Base-by-base conservation (phyloP, 352 stramenopile species). In the Globisporangium cylindrosporum region DNA sequence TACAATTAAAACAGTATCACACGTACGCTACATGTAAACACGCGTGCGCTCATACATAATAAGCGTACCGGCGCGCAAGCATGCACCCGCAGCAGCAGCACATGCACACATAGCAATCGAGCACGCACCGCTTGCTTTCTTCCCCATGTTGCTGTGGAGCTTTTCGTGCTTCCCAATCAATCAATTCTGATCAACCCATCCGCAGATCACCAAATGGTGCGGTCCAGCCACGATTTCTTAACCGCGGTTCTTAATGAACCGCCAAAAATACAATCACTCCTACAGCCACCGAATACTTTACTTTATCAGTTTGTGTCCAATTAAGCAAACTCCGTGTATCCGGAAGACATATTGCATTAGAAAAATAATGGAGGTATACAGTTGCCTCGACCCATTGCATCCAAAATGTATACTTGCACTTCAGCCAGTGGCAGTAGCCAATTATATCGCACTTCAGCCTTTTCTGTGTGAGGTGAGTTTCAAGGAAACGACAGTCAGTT, bases 101-200 rank as follows among this genome's bases (percentile, higher is more conserved):
- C 29, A 32, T 32, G 29, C 29, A 32, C 29, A 32, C 29, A 41
- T 34, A 59, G 64, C 41, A 49, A 49, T 9, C 18, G 4, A 49
- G 54, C 62, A 70, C 71, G 67, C 64, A 76, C 68, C 63, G 59
- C 43, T 74, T 48, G 51, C 49, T 59, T 80, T 86, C 75, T 93
- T 91, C 43, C 60, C 75, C 75, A 82, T 49, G 41, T 85, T 41
- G 57, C 72, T 54, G 72, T 4, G 15, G 38, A 62, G 55, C 64
- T 63, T 24, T 38, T 65, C 57, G 36, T 53, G 61, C 61, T 66
- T 25, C 64, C 64, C 55, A 59, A 49, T 69, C 64, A 59, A 65
- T 46, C 64, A 59, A 65, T 46, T 70, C 43, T 25, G 53, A 41
- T 51, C 51, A 64, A 64, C 59, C 38, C 59, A 64, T 64, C 20